Conservation (phyloP, 1,139 yeast genomes). For the Entelexis sorbosivorans region DNA sequence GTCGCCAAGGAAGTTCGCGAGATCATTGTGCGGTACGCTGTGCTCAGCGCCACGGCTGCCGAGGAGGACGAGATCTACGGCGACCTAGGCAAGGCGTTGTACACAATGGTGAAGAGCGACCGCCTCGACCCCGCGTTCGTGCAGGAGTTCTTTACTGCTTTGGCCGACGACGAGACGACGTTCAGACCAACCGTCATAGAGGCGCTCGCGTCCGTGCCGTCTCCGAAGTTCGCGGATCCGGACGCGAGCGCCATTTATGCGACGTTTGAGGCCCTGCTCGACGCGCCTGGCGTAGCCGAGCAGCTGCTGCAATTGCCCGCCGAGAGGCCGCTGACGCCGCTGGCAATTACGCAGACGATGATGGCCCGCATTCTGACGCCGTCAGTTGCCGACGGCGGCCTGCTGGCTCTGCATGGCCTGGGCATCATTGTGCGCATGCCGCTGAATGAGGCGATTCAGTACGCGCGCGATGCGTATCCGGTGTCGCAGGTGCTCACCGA, state of each 20-base stretch:
- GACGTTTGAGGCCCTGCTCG: conserved; percentile 5
- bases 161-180: neutral
- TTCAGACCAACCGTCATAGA: neutral
- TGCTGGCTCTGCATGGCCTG: neutral
- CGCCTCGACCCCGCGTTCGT: neutral
- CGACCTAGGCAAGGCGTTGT: conserved; percentile 2
- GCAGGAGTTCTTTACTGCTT: neutral
- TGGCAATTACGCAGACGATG: neutral
- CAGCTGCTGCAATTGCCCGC: conserved; percentile 1
- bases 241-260: conserved; percentile 2
- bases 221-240: conserved; percentile 8
- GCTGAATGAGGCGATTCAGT: conserved; percentile 6
- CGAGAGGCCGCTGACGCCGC: neutral
- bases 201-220: neutral
- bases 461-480: conserved; percentile 5
- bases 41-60: conserved; percentile 20
- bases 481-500: conserved; percentile 3
- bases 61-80: conserved; percentile 16
- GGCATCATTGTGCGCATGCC: neutral
- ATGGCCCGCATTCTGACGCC: conserved; percentile 7
- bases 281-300: conserved; percentile 7
- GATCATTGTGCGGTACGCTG: conserved; percentile 14
- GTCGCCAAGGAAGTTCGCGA: conserved; percentile 9
- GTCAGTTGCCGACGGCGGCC: conserved; percentile 2
- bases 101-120: conserved; percentile 1